Evolutionary conservation across 2,329 filamentous ascomycete species (phyloP), one percentile per base, ranked within the genome.

Genomic region (Colletotrichum lini): DNA sequence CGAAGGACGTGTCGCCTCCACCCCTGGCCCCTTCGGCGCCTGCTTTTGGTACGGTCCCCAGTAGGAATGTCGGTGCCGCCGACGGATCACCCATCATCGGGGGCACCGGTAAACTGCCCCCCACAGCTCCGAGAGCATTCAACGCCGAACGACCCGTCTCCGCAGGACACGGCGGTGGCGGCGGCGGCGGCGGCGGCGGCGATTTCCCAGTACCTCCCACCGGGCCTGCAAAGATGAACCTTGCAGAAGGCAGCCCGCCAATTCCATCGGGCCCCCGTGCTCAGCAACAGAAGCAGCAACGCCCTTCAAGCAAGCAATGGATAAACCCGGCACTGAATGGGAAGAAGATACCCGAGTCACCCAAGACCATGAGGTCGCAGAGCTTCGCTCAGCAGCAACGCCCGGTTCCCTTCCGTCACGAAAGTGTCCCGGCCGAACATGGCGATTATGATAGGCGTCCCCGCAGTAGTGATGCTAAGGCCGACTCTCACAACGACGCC

Each of bases 221-320:
- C 3, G 85, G 85, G 4, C 83, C 84, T 3, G 81, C 82, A 0
- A 88, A 86, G 70, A 75, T 82, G n/a, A 73, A 76, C n/a, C 77
- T 81, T 21, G 72, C 78, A 12, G 82, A 87, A 52, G 84, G 85
- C 26, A 84, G 83, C 67, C 83, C 84, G 10, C 78, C 84, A 8
- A 87, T 90, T 58, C 87, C 88, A 3, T 82, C 87, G 3, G 88
- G 87, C 12, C 88, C 88, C 44, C 85, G 88, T 45, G 84, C 85
- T 18, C 87, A 88, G 70, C 86, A 84, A 68, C 82, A 82, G 58
- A 82, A 83, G 56, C 83, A 74, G 26, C 80, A 82, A 70, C 84
- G 87, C 8, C 84, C 86, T 18, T 87, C 87, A 0, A 89, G 87
- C 76, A 89, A 89, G 74, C 88, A 90, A 77, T 90, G 88, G 88